Evolutionary conservation across 2,329 filamentous ascomycete species (phyloP).

Genomic region (Onygenales sp.): DNA sequence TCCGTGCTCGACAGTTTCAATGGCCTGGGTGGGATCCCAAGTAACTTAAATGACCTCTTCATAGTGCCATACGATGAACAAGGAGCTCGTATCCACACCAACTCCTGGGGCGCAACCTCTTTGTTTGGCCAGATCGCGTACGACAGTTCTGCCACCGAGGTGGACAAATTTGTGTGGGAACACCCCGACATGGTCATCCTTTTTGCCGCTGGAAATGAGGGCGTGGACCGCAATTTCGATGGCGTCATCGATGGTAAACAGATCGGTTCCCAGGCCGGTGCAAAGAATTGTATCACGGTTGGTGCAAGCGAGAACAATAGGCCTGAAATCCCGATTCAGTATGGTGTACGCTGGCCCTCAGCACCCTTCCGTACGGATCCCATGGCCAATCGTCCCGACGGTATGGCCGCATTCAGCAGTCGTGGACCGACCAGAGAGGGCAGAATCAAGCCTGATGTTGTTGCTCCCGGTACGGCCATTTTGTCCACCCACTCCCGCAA

Average conservation of each 20-base stretch:
- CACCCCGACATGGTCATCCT: constrained; percentile 15
- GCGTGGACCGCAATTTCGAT: constrained; percentile 6
- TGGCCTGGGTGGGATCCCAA: constrained; percentile 12
- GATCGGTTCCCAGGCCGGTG: constrained; percentile 13
- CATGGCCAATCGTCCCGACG: constrained; percentile 12
- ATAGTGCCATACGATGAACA: constrained; percentile 11
- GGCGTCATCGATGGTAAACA: constrained; percentile 10
- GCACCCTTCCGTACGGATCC: constrained; percentile 7
- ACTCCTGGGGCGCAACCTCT: constrained; percentile 14
- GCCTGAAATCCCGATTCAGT: constrained; percentile 8
- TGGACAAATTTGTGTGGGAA: constrained; percentile 15
- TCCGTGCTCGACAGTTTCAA: constrained; percentile 9
- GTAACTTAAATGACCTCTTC: constrained; percentile 12
- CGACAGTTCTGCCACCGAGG: constrained; percentile 6
- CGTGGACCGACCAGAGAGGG: constrained; percentile 13
- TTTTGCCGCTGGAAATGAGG: constrained; percentile 17
- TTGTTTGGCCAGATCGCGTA: constrained; percentile 10
- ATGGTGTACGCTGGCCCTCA: constrained; percentile 6
- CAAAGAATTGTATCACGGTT: constrained; percentile 20
- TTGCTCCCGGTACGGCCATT: constrained; percentile 16
- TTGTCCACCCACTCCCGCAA: constrained; percentile 11
- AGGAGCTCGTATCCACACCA: constrained; percentile 13
- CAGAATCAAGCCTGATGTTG: constrained; percentile 17
- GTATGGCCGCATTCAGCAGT: constrained; percentile 15
- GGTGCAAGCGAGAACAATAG: constrained; percentile 17